Evolutionary conservation across 2,329 filamentous ascomycete species (phyloP).

Genomic region (Aspergillus sp.): DNA sequence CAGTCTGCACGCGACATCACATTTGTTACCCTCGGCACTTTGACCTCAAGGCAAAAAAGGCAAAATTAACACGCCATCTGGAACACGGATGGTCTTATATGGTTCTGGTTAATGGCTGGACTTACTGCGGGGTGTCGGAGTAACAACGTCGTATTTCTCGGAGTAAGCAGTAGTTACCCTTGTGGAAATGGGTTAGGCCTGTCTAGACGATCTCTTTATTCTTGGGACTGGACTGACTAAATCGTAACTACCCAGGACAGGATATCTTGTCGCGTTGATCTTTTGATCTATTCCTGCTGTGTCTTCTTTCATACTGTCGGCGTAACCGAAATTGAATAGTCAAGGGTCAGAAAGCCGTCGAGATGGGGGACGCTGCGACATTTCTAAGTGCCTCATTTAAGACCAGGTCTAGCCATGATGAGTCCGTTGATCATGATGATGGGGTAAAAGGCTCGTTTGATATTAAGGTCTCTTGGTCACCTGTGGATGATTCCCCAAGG

Average conservation of each 20-base stretch:
- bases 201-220: too few relatives aligned
- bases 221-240: too few relatives aligned
- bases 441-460: background rate
- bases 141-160: background rate
- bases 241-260: background rate
- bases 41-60: background rate
- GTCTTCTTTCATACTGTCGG: background rate
- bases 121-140: background rate
- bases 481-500: background rate
- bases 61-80: background rate
- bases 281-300: background rate
- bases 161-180: background rate
- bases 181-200: background rate
- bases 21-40: background rate
- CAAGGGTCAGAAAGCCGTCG: background rate
- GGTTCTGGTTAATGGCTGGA: background rate
- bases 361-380: background rate
- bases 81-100: background rate
- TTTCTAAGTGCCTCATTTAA: background rate
- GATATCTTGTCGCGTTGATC: background rate
- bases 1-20: background rate
- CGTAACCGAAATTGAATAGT: background rate
- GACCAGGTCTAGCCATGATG: background rate
- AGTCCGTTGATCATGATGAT: background rate
- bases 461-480: background rate